phyloP scores from a whole-genome alignment of 345 rosid species.

The Rubroshorea leprosula region DNA sequence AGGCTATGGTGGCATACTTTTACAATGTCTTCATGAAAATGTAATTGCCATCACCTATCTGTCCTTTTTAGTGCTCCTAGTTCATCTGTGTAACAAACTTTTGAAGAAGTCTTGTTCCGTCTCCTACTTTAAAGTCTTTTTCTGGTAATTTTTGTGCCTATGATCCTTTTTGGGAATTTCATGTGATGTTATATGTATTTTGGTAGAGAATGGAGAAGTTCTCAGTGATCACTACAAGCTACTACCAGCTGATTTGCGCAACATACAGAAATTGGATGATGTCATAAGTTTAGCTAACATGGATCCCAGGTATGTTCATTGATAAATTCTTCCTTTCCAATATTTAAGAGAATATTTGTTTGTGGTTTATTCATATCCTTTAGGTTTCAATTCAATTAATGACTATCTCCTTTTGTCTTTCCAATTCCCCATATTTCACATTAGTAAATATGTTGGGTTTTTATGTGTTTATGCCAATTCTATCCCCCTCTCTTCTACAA shows the following conservation, averaged over 20 bases:
- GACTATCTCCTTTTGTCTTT: not conserved
- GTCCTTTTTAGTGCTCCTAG: not conserved
- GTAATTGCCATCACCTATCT: not conserved
- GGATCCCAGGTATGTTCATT: constrained; percentile 67
- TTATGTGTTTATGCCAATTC: not conserved
- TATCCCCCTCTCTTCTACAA: not conserved
- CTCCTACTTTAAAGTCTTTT: not conserved
- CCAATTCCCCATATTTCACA: not conserved
- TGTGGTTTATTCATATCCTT: not conserved
- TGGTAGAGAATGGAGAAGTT: constrained; percentile 86
- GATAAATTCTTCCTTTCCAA: not conserved
- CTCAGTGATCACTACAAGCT: constrained; percentile 83
- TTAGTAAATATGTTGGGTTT: not conserved
- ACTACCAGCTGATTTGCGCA: constrained; percentile 82
- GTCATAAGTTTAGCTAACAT: constrained; percentile 62
- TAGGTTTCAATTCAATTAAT: not conserved
- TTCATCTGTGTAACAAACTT: not conserved
- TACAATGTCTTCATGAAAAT: not conserved
- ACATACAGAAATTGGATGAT: constrained; percentile 61
- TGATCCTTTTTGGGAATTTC: not conserved
- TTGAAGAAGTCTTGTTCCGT: constrained; percentile 2
- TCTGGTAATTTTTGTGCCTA: not conserved
- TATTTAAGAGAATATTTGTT: not conserved
- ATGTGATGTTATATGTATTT: not conserved
- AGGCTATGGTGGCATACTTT: not conserved